These are phyloP conservation scores for Biscogniauxia mediterranea DNA, from an alignment of 2,329 filamentous ascomycete genomes.

Conservation along the genomic window DNA sequence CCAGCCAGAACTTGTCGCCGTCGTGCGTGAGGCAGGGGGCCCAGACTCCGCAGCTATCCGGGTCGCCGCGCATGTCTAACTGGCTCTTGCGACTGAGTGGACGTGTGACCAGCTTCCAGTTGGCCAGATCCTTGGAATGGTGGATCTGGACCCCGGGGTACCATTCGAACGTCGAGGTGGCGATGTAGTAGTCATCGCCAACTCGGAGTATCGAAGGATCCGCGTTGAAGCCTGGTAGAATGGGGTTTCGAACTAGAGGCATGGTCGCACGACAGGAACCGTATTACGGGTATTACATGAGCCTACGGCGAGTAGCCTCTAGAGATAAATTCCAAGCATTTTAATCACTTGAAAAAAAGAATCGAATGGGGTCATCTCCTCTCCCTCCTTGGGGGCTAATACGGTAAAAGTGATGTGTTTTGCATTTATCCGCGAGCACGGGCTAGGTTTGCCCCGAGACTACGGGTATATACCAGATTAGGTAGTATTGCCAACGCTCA, in stretches of 20 bases:
- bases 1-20: conserved; percentile 59
- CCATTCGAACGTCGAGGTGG: conserved; percentile 56
- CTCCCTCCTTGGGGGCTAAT: neutral
- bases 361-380: neutral
- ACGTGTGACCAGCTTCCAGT: conserved; percentile 48
- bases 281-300: neutral
- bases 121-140: conserved; percentile 51
- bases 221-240: conserved; percentile 56
- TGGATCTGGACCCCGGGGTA: conserved; percentile 55
- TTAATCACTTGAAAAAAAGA: too few relatives aligned
- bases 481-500: neutral
- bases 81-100: conserved; percentile 50
- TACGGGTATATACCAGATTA: neutral
- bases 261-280: conserved; percentile 28
- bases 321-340: neutral
- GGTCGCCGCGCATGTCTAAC: conserved; percentile 57
- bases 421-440: neutral
- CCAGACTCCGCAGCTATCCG: conserved; percentile 62
- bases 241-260: conserved; percentile 51
- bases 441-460: neutral
- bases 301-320: neutral
- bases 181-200: conserved; percentile 54
- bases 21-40: conserved; percentile 63
- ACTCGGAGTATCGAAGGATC: conserved; percentile 55
- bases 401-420: neutral